These are phyloP conservation scores for Brassica cretica DNA, from an alignment of 345 rosid species.

Conservation along the genomic window DNA sequence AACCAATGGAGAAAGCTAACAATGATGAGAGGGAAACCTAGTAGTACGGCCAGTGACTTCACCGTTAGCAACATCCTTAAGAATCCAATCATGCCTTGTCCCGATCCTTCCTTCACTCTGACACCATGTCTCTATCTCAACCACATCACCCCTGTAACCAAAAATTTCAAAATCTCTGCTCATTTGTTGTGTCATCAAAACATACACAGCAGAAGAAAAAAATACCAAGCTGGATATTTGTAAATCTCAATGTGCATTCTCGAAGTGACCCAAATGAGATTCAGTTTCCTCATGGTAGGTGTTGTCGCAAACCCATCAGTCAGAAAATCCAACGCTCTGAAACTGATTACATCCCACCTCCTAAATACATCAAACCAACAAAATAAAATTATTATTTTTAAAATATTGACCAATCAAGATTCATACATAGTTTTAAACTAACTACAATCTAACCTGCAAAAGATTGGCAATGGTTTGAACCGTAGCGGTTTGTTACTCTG, in stretches of 20 bases:
- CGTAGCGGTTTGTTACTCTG: conserved; percentile 94
- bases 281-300: conserved; percentile 80
- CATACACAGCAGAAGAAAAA: not conserved
- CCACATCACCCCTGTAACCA: conserved; percentile 78
- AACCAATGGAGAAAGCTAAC: not conserved
- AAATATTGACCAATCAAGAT: not conserved
- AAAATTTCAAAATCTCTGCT: conserved; percentile 1
- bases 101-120: conserved; percentile 93
- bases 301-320: conserved; percentile 96
- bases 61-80: conserved; percentile 70
- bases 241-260: conserved; percentile 96
- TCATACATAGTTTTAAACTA: not conserved
- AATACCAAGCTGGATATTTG: conserved; percentile 92
- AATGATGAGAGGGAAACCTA: conserved; percentile 42
- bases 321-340: conserved; percentile 91
- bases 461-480: conserved; percentile 92
- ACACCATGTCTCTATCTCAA: conserved; percentile 98
- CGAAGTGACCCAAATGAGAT: conserved; percentile 97
- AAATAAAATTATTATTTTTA: not conserved
- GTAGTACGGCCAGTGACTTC: conserved; percentile 93
- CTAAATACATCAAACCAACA: conserved; percentile 40
- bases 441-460: conserved; percentile 58
- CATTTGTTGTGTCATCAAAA: not conserved
- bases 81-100: conserved; percentile 90
- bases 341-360: conserved; percentile 97